Base-by-base conservation (phyloP, 768 basidiomycete genomes). In the Nidularia sp. region DNA sequence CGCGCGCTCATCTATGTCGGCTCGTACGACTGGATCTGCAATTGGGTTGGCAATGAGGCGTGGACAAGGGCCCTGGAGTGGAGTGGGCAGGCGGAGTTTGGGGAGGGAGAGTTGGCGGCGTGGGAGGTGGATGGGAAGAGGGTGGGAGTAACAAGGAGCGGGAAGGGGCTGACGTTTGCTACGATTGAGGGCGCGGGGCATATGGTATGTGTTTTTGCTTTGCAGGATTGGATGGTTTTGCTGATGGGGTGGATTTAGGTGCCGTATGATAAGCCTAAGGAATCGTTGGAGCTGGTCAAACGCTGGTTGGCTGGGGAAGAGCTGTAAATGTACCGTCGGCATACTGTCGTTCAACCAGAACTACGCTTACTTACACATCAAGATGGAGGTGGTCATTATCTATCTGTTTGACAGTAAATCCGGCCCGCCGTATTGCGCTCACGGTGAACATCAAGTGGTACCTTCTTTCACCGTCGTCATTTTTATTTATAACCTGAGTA, bases 51-150 rank as follows among this genome's bases (percentile, higher is more conserved):
- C 5, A 91, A 91, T 63, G 79, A 85, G 59, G 70, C 76, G 32
- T 93, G 89, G 88, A 81, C 83, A 5, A 66, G 84, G 47, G 68
- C 68, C 32, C 71, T 93, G 55, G 81, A 87, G 51, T 93, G 91
- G 91, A 80, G 77, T 45, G 88, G 88, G 2, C 67, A 77, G 47
- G 58, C 58, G 55, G 77, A 57, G 70, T 74, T 59, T 81, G 63
- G 7, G 47, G 63, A 5, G 53, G 57, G 57, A 69, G 67, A 71
- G 13, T 65, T 84, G 63, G 68, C 76, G 50, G 79, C 81, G 36
- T 92, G 90, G 90, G 57, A 63, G 4, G 70, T 86, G 0, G 74
- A 79, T 49, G 71, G 83, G 64, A 55, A 68, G 70, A 55, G 66
- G 62, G 56, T 55, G 60, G 83, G 66, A 39, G 61, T 60, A 54